Evolutionary conservation across 2,329 filamentous ascomycete species (phyloP).

Genomic region (Alternaria ventricosa): DNA sequence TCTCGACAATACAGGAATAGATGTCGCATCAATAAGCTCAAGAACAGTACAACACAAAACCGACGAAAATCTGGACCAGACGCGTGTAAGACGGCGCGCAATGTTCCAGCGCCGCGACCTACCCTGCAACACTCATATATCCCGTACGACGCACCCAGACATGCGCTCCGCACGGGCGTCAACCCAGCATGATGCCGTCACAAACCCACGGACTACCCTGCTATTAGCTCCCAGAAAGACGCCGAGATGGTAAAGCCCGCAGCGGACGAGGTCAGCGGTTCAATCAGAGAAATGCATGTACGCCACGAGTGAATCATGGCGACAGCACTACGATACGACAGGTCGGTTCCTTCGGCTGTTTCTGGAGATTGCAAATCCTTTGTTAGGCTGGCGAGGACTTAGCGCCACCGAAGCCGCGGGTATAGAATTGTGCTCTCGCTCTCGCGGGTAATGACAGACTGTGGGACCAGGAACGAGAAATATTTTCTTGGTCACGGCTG

Average conservation of each 20-base stretch:
- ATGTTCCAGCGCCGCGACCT: constrained; percentile 10
- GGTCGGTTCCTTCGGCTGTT: constrained; percentile 4
- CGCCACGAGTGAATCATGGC: constrained; percentile 5
- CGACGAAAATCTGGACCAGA: not conserved
- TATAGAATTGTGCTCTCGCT: not conserved
- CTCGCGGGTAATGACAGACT: constrained; percentile 2
- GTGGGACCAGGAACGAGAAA: not conserved
- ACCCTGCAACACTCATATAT: constrained; percentile 15
- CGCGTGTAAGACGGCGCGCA: not conserved
- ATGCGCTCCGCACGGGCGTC: constrained; percentile 5
- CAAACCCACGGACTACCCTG: constrained; percentile 1
- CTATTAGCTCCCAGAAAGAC: not conserved
- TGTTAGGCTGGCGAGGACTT: constrained; percentile 1
- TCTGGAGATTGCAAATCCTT: constrained; percentile 18
- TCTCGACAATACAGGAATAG: not conserved
- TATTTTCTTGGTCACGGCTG: not conserved
- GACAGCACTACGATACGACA: constrained; percentile 9
- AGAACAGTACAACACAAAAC: not conserved
- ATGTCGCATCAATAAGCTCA: not conserved
- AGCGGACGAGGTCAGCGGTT: constrained; percentile 4
- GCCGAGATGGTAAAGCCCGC: not conserved
- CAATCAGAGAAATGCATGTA: constrained; percentile 5
- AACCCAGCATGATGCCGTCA: constrained; percentile 7
- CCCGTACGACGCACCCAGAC: constrained; percentile 1
- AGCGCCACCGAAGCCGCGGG: constrained; percentile 9